phyloP scores from a whole-genome alignment of 306 rosid species.

The Cucurbita maxima region DNA sequence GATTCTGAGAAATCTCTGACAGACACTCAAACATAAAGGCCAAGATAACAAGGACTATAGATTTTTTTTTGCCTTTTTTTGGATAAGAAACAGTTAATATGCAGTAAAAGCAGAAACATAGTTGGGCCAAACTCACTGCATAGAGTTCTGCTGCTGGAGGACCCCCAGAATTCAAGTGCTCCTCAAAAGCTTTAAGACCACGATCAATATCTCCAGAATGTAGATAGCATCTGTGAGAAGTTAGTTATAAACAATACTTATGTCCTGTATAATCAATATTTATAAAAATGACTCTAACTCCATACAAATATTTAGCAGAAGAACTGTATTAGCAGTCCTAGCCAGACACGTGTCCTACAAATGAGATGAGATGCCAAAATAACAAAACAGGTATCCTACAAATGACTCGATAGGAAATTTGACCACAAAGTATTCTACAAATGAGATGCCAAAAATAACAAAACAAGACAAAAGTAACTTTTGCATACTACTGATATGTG shows the following conservation, averaged over 20 bases:
- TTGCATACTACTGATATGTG: background rate
- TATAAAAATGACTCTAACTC: background rate
- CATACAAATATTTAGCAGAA: background rate
- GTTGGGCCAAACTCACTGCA: slow-evolving; percentile 40
- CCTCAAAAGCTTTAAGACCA: slow-evolving; percentile 46
- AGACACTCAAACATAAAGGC: background rate
- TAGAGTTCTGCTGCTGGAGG: slow-evolving; percentile 32
- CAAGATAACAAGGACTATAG: background rate
- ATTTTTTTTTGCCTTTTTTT: background rate
- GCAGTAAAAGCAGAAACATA: background rate
- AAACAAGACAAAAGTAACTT: background rate
- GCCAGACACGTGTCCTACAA: background rate
- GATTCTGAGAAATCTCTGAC: background rate
- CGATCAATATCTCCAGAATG: slow-evolving; percentile 62
- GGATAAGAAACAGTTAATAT: background rate
- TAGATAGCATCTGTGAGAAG: slow-evolving; percentile 60
- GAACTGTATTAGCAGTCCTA: background rate
- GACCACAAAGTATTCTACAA: background rate
- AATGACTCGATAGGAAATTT: background rate
- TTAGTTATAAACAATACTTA: background rate
- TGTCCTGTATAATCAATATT: background rate
- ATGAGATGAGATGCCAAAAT: background rate
- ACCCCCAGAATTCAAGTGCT: slow-evolving; percentile 24
- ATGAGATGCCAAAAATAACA: background rate
- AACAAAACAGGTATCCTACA: background rate